Evolutionary conservation across 139 green algal genomes (phyloP), one percentile per base, ranked within the genome.

Genomic region (Ulvella scutata): DNA sequence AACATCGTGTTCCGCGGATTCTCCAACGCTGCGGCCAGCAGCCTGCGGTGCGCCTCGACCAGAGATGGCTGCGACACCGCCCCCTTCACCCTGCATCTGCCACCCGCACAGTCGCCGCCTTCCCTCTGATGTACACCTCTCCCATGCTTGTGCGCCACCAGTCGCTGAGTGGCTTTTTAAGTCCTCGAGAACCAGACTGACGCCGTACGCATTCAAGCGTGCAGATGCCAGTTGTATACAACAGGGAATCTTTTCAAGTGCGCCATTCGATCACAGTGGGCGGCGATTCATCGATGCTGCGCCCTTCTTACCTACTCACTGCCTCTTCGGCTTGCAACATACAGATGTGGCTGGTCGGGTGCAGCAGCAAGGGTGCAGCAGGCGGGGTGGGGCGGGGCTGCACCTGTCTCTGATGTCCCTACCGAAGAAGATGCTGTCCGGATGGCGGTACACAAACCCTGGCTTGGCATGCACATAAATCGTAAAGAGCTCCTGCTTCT

Each of bases 1-100:
- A 83, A 74, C 29, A 60, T 59, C 17, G 36, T 43, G 44, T 75
- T 78, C 2, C 62, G 40, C 7, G 75, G 75, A 39, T 83, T 75
- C 0, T 9, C 4, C 72, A 80, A 38, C 21, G 75, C 79, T 9
- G 38, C 72, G 4, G 37, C 35, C 39, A 83, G 28, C 75, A 83
- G 72, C 37, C 39, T 2, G 26, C 75, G 38, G 43, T 75, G 39
- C 1, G 75, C 78, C 61, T 74, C 29, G 3, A 40, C 76, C 20
- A 79, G 62, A 28, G 74, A 43, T 35, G 77, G 40, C 39, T 73
- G 77, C 29, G 43, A 60, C 20, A 26, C 9, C 9, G 51, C 51
- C n/a, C n/a, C 51, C 33, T 67, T 26, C 6, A 67, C 20, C 51
- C 51, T 67, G 51, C 51, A 67, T 13, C 13, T 59, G 40, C 17